These are phyloP conservation scores for Tricholoma hemisulphureum DNA, from an alignment of 768 basidiomycete species.

Conservation along the genomic window DNA sequence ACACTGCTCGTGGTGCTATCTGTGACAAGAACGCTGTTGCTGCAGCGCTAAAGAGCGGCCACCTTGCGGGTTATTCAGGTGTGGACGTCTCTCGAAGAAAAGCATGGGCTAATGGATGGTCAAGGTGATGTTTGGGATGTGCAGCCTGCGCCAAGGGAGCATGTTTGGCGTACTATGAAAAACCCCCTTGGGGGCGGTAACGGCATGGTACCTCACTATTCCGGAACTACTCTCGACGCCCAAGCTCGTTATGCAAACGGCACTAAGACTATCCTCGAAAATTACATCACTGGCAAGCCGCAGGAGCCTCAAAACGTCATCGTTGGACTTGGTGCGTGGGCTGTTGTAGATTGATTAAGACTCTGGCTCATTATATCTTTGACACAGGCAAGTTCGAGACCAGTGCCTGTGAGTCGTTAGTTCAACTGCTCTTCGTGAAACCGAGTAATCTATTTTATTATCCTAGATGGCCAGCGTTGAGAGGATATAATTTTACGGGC, in stretches of 20 bases:
- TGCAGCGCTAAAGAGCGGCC: conserved; percentile 71
- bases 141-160: conserved; percentile 84
- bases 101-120: background rate
- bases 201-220: conserved; percentile 87
- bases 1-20: conserved; percentile 91
- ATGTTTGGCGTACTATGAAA: conserved; percentile 81
- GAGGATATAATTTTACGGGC: background rate
- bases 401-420: conserved; percentile 40
- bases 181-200: conserved; percentile 84
- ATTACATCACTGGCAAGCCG: conserved; percentile 58
- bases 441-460: conserved; percentile 1
- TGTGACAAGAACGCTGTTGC: conserved; percentile 82
- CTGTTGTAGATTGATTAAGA: background rate
- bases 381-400: conserved; percentile 42
- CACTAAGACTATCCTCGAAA: conserved; percentile 65
- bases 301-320: conserved; percentile 85
- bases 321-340: conserved; percentile 58
- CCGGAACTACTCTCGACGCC: conserved; percentile 87
- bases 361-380: background rate
- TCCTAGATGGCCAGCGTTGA: conserved; percentile 55
- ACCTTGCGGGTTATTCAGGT: conserved; percentile 60
- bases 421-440: background rate
- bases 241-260: conserved; percentile 84
- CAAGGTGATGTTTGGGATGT: conserved; percentile 79
- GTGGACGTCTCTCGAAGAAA: background rate